Base-by-base conservation (phyloP, 495 filamentous ascomycete species). In the Xylaria palmicola region DNA sequence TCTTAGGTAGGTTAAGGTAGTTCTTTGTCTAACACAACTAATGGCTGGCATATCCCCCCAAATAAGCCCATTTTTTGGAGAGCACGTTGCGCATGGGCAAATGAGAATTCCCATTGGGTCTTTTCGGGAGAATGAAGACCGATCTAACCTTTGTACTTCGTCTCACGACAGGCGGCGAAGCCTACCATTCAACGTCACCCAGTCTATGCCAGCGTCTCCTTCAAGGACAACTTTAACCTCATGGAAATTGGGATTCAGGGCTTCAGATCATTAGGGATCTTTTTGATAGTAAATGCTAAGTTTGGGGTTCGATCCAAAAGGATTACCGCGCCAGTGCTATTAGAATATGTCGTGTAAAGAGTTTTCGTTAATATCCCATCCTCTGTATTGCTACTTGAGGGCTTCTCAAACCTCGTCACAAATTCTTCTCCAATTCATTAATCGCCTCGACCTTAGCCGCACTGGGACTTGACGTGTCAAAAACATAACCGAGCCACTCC, bases 401-500 rank as follows among this genome's bases (percentile, higher is more conserved):
- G 0, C 8, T 19, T 19, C 40, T 12, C 37, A n/a, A 7, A 4
- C 22, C n/a, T 37, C 32, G 17, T 51, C 19, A 51, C 36, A 52
- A 13, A 4, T 84, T 72, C 68, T 75, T 77, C 77, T 94, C 90
- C 68, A 91, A 86, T 59, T 91, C 79, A 62, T 77, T 81, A 70
- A 94, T 94, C 17, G 79, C 90, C 68, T 85, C 77, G 59, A 92
- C 89, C 79, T 93, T 92, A 39, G 81, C 81, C 15, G 88, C 89
- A 69, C 87, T 90, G 17, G 81, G 79, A 66, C 87, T 89, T 59
- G 77, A 81, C 58, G 85, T 80, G 74, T 95, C 91, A 74, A 93
- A 95, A 48, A 86, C 80, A 73, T 92, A 93, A 51, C 84, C 88
- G 43, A 95, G 68, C 89, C 89, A 95, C 78, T 93, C 90, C 66